Evolutionary conservation across 148 eudicot species (phyloP).

Genomic region (Camellia japonica): DNA sequence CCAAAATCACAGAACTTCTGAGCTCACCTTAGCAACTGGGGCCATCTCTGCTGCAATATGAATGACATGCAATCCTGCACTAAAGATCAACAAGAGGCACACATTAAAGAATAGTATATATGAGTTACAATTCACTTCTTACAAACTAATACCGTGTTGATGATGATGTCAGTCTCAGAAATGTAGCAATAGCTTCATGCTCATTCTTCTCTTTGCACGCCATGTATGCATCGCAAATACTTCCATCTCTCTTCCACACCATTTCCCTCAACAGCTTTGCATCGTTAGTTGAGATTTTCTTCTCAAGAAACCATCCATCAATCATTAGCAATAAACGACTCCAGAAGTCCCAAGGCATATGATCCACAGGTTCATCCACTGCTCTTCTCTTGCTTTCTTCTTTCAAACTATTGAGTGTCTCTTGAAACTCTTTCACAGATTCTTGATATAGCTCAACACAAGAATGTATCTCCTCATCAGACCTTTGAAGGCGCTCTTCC

Average conservation of each 20-base stretch:
- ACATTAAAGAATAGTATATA: constrained; percentile 16
- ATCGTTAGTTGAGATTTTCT: constrained; percentile 54
- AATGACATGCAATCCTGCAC: constrained; percentile 77
- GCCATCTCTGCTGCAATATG: constrained; percentile 99
- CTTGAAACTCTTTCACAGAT: constrained; percentile 84
- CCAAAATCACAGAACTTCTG: background rate
- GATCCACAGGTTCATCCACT: constrained; percentile 53
- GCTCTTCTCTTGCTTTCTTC: constrained; percentile 63
- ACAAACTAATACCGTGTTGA: constrained; percentile 46
- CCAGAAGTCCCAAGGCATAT: constrained; percentile 90
- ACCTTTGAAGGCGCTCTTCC: constrained; percentile 79
- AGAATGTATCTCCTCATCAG: constrained; percentile 81
- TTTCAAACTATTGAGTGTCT: constrained; percentile 58
- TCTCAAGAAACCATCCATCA: constrained; percentile 94
- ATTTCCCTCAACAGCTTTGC: constrained; percentile 70
- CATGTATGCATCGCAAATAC: constrained; percentile 64
- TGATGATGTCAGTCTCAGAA: constrained; percentile 55
- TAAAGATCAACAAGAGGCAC: constrained; percentile 32
- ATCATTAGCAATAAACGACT: constrained; percentile 76
- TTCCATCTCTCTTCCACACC: constrained; percentile 80
- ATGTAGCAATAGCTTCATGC: constrained; percentile 47
- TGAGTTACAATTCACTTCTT: background rate
- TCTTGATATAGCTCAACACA: constrained; percentile 83
- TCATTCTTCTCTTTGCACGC: constrained; percentile 64
- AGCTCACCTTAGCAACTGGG: constrained; percentile 92